These are phyloP conservation scores for Comarum palustre DNA, from an alignment of 306 rosid genomes.

Conservation along the genomic window DNA sequence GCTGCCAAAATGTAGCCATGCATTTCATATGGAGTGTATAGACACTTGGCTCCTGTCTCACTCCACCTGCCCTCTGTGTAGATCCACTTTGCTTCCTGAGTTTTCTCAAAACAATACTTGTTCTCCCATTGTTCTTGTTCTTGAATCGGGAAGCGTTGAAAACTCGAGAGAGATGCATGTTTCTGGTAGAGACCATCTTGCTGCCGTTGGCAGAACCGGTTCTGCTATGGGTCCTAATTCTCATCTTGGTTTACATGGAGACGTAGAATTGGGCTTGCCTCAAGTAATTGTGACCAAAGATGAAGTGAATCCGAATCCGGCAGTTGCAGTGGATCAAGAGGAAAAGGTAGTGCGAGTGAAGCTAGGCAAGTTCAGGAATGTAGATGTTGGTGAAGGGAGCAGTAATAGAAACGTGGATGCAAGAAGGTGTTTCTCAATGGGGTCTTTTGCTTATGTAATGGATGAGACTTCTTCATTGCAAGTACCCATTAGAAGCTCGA, in stretches of 20 bases:
- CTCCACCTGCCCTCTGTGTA: slow-evolving; percentile 91
- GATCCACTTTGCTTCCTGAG: slow-evolving; percentile 70
- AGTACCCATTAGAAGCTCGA: slow-evolving; percentile 65
- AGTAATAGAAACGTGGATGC: slow-evolving; percentile 49
- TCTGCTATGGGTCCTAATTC: slow-evolving; percentile 43
- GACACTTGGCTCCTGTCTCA: slow-evolving; percentile 96
- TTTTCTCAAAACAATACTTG: slow-evolving; percentile 36
- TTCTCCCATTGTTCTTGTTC: slow-evolving; percentile 74
- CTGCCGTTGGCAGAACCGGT: slow-evolving; percentile 44
- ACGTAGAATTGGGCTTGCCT: slow-evolving; percentile 39
- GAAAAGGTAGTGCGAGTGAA: slow-evolving; percentile 67
- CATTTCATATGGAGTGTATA: slow-evolving; percentile 87
- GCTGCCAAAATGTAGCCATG: slow-evolving; percentile 91
- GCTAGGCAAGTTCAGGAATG: slow-evolving; percentile 78
- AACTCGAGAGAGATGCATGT: slow-evolving; percentile 60
- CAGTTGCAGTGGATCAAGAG: slow-evolving; percentile 23
- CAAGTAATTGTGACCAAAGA: slow-evolving; percentile 39
- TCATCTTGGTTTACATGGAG: slow-evolving; percentile 34
- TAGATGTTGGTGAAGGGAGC: slow-evolving; percentile 52
- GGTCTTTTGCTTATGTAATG: slow-evolving; percentile 81
- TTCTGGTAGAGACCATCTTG: slow-evolving; percentile 40
- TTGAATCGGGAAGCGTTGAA: slow-evolving; percentile 77
- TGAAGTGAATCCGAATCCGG: slow-evolving; percentile 19
- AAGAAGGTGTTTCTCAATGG: slow-evolving; percentile 96
- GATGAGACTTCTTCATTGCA: slow-evolving; percentile 63